These are phyloP conservation scores for Auricularia auricula-judae DNA, from an alignment of 768 basidiomycete genomes.

Conservation along the genomic window DNA sequence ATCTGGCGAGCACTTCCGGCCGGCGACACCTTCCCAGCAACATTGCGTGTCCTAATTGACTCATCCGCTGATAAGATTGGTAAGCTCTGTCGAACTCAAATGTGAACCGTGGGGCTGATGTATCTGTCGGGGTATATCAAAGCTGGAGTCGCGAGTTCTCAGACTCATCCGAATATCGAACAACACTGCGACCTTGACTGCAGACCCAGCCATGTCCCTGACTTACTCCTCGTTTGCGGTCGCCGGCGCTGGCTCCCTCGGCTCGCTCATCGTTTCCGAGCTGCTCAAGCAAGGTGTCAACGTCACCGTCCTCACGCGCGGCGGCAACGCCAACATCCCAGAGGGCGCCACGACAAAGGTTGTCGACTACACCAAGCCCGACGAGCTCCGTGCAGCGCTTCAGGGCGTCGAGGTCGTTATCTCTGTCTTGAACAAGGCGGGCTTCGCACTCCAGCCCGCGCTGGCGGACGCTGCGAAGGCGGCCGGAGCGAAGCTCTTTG, in stretches of 20 bases:
- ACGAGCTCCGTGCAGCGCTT: not conserved
- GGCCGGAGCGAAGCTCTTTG: slow-evolving; percentile 20
- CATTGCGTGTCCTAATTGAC: too few relatives aligned
- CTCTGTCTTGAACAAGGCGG: not conserved
- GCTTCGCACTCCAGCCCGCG: slow-evolving; percentile 5
- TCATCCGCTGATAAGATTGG: too few relatives aligned
- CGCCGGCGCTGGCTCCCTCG: not conserved
- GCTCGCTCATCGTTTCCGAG: not conserved
- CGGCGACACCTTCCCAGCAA: too few relatives aligned
- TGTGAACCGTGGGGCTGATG: too few relatives aligned
- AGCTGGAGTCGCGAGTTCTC: too few relatives aligned
- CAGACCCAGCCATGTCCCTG: not conserved
- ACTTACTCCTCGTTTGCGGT: not conserved
- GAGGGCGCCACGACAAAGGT: not conserved
- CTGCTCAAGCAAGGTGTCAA: not conserved
- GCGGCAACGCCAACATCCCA: not conserved
- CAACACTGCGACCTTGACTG: too few relatives aligned
- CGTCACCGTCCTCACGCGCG: not conserved
- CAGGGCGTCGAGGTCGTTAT: not conserved
- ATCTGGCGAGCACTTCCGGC: too few relatives aligned
- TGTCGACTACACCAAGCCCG: not conserved
- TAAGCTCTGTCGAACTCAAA: too few relatives aligned
- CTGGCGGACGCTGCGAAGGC: slow-evolving; percentile 14
- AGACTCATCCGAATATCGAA: too few relatives aligned
- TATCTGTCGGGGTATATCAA: too few relatives aligned